These are phyloP conservation scores for Abelmoschus esculentus DNA, from an alignment of 345 rosid genomes.

Conservation along the genomic window DNA sequence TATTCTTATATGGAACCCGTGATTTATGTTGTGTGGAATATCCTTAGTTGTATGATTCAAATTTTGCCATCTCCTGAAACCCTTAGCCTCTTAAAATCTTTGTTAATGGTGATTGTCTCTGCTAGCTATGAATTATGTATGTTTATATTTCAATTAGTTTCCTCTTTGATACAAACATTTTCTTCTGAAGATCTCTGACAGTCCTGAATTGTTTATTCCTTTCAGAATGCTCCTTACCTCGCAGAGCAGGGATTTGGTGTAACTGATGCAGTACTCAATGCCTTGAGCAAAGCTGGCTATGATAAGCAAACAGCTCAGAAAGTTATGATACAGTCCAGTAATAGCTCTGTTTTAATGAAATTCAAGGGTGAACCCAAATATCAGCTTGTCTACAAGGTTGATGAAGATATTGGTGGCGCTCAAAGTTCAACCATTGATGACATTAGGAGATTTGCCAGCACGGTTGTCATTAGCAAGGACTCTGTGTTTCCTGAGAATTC, in stretches of 20 bases:
- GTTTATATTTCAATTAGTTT: background rate
- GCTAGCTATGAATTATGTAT: background rate
- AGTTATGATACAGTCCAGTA: slow-evolving; percentile 78
- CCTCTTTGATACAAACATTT: background rate
- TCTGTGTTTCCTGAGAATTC: slow-evolving; percentile 37
- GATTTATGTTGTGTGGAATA: too few species aligned
- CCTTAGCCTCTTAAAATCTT: background rate
- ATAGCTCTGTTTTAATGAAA: slow-evolving; percentile 62
- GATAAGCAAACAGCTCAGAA: slow-evolving; percentile 31
- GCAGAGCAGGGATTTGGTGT: slow-evolving; percentile 44
- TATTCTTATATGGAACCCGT: background rate
- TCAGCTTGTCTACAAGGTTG: slow-evolving; percentile 57
- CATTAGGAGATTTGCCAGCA: slow-evolving; percentile 56
- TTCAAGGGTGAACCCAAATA: slow-evolving; percentile 42
- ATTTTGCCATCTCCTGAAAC: background rate
- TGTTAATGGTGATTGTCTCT: background rate
- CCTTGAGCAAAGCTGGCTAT: slow-evolving; percentile 60
- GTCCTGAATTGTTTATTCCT: slow-evolving; percentile 9
- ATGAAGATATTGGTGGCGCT: slow-evolving; percentile 57
- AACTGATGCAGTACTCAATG: slow-evolving; percentile 45
- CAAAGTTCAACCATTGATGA: slow-evolving; percentile 37
- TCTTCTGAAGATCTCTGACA: background rate
- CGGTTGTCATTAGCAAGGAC: slow-evolving; percentile 48
- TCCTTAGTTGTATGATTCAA: too few species aligned
- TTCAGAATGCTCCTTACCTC: slow-evolving; percentile 75